phyloP scores from a whole-genome alignment of 192 early-diverging fungal genomes.

The Jimgerdemannia flammicorona region DNA sequence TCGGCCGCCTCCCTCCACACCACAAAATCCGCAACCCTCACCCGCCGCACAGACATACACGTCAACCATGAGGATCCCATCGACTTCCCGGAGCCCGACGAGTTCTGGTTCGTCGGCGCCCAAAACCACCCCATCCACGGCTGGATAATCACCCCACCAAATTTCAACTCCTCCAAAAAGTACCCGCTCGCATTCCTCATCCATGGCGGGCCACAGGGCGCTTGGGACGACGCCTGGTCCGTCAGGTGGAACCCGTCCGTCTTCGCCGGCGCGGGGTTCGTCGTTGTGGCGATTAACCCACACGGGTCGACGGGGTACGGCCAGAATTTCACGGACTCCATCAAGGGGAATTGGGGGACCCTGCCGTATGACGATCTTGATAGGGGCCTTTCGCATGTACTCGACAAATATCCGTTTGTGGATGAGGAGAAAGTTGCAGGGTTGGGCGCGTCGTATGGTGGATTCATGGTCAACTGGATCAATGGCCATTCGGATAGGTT shows the following conservation, averaged over 20 bases:
- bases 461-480: slow-evolving; percentile 84
- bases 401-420: slow-evolving; percentile 49
- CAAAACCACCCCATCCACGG: slow-evolving; percentile 51
- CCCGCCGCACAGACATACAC: slow-evolving; percentile 45
- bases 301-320: slow-evolving; percentile 81
- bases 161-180: slow-evolving; percentile 48
- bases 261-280: slow-evolving; percentile 70
- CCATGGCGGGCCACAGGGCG: slow-evolving; percentile 81
- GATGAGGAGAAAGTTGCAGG: slow-evolving; percentile 54
- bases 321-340: slow-evolving; percentile 68
- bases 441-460: slow-evolving; percentile 76
- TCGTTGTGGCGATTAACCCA: slow-evolving; percentile 68
- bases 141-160: slow-evolving; percentile 63
- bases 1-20: not conserved
- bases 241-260: slow-evolving; percentile 73
- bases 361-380: slow-evolving; percentile 73
- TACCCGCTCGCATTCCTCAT: slow-evolving; percentile 78
- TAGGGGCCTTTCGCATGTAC: slow-evolving; percentile 61
- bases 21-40: not conserved
- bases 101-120: slow-evolving; percentile 69
- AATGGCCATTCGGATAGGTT: slow-evolving; percentile 72
- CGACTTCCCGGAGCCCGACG: slow-evolving; percentile 49
- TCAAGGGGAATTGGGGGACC: slow-evolving; percentile 72
- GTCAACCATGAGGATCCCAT: slow-evolving; percentile 30
- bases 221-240: slow-evolving; percentile 60